Evolutionary conservation across 2,329 filamentous ascomycete species (phyloP).

Genomic region (Mycosphaerelloides madeirae): DNA sequence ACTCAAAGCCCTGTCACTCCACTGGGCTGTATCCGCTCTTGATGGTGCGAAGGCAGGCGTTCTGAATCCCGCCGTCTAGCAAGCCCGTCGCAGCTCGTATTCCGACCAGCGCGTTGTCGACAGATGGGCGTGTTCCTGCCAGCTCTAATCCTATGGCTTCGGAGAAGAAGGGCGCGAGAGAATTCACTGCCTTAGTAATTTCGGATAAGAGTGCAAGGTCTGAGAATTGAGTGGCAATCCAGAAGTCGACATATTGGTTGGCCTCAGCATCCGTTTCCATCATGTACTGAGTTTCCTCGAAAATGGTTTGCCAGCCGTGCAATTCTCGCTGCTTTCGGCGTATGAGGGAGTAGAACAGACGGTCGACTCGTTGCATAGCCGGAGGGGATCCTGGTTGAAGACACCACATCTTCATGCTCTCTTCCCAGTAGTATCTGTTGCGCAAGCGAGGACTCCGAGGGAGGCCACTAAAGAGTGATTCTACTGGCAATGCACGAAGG

Average conservation of each 20-base stretch:
- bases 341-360: constrained; percentile 29
- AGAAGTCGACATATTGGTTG: constrained; percentile 20
- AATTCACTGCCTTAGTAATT: constrained; percentile 10
- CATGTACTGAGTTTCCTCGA: constrained; percentile 13
- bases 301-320: constrained; percentile 13
- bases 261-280: constrained; percentile 25
- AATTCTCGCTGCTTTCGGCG: constrained; percentile 10
- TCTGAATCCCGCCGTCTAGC: constrained; percentile 5
- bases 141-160: constrained; percentile 7
- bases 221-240: constrained; percentile 22
- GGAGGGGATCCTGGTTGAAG: background rate
- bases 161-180: constrained; percentile 13
- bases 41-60: background rate
- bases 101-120: constrained; percentile 1
- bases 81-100: constrained; percentile 4
- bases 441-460: constrained; percentile 21
- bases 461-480: constrained; percentile 10
- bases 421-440: constrained; percentile 8
- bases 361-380: constrained; percentile 10
- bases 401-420: too few species aligned
- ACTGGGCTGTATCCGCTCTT: constrained; percentile 10
- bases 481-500: constrained; percentile 8
- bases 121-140: background rate
- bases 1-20: constrained; percentile 40
- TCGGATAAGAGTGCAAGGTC: constrained; percentile 27